These are phyloP conservation scores for Emergomyces pasteurianus DNA, from an alignment of 2,329 filamentous ascomycete genomes.

Conservation along the genomic window DNA sequence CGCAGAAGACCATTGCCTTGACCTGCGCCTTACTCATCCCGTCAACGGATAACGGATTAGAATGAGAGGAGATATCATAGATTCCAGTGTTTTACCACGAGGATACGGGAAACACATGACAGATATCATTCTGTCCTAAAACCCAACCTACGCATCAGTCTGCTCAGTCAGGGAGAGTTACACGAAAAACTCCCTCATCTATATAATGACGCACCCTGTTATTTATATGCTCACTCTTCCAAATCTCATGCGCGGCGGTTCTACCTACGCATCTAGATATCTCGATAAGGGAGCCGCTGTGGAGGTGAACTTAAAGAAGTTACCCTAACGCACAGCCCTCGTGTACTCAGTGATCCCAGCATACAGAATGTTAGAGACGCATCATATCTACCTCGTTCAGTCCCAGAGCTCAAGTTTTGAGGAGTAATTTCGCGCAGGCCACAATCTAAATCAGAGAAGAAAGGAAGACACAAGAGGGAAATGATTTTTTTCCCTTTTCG, in stretches of 20 bases:
- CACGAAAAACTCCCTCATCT: neutral
- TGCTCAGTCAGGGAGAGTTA: neutral
- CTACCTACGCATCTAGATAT: neutral
- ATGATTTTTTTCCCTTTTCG: too few species aligned
- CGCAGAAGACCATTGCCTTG: neutral
- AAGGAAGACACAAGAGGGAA: too few species aligned
- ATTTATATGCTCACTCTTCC: neutral
- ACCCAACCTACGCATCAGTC: neutral
- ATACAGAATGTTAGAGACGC: neutral
- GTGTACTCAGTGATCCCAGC: neutral
- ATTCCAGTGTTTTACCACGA: neutral
- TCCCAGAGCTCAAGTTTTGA: too few species aligned
- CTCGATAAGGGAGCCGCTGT: neutral
- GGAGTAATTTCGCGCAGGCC: too few species aligned
- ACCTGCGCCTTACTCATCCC: neutral
- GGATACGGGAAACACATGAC: neutral
- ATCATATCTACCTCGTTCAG: neutral
- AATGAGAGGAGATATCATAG: neutral
- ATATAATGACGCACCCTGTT: neutral
- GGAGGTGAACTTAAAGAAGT: neutral
- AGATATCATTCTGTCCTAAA: neutral
- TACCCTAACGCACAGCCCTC: neutral
- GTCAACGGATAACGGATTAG: neutral
- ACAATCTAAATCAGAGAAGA: too few species aligned
- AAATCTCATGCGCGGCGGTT: neutral